Conservation (phyloP, 257 asterid species). For the Nicotiana sylvestris region DNA sequence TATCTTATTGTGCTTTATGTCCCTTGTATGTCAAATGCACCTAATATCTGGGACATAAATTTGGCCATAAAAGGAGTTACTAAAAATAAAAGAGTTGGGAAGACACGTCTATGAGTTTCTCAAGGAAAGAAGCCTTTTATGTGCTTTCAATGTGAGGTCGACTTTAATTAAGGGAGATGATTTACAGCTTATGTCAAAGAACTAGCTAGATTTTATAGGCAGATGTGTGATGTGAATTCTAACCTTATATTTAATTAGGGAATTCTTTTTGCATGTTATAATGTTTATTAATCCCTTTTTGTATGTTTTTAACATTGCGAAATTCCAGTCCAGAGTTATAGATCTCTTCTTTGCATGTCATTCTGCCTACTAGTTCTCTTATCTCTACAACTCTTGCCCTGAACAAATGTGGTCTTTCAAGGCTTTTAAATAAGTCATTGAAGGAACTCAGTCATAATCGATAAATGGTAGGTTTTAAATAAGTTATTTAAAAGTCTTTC, state of each 20-base stretch:
- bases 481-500: no score
- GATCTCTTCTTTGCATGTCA: neutral
- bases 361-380: neutral
- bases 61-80: conserved; percentile 1
- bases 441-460: neutral
- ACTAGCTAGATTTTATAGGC: neutral
- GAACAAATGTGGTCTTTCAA: neutral
- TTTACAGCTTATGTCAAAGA: neutral
- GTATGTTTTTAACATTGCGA: neutral
- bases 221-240: neutral
- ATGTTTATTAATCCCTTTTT: neutral
- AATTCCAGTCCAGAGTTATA: neutral
- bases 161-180: neutral
- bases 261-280: neutral
- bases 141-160: neutral
- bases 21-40: neutral
- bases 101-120: conserved; percentile 8
- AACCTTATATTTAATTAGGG: neutral
- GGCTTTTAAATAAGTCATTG: conserved; percentile 3
- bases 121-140: conserved; percentile 7
- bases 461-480: neutral
- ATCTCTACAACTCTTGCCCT: neutral
- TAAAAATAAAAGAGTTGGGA: neutral
- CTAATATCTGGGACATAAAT: neutral
- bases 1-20: neutral